Percentiles rank a stretch among this genome's conserved stretches.
Conservation (phyloP, 164 flowering plant genomes). For the Chimonanthus salicifolius region DNA sequence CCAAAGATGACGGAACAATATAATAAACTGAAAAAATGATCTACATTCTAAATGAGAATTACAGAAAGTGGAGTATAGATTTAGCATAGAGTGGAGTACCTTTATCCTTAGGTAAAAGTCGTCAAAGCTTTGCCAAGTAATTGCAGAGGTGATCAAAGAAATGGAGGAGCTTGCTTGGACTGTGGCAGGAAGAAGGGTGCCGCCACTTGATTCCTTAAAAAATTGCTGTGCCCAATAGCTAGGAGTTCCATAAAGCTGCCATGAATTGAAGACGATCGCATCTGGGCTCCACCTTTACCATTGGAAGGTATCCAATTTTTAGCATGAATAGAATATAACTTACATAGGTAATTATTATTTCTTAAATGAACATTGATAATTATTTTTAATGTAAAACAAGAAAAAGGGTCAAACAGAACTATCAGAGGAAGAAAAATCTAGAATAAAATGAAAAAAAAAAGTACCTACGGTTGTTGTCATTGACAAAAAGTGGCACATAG, state of each 20-base stretch:
- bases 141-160: constrained; percentile 69
- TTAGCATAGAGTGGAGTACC: constrained; percentile 30
- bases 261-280: constrained; percentile 83
- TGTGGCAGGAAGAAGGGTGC: constrained; percentile 49
- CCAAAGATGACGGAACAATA: too few relatives aligned
- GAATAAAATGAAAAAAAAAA: neutral
- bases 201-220: constrained; percentile 80
- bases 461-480: constrained; percentile 73
- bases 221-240: constrained; percentile 86
- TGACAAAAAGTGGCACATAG: constrained; percentile 92
- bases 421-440: neutral
- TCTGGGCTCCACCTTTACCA: constrained; percentile 79
- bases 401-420: neutral
- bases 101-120: constrained; percentile 52
- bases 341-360: neutral
- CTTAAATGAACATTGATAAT: neutral
- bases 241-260: constrained; percentile 74
- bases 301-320: constrained; percentile 1
- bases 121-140: constrained; percentile 41
- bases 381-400: neutral
- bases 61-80: neutral
- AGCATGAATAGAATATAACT: neutral
- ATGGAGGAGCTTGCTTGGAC: constrained; percentile 38
- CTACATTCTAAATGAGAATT: neutral
- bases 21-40: neutral